Evolutionary conservation across 2,329 filamentous ascomycete genomes (phyloP), one percentile per base, ranked within the genome.

Genomic region (Fusarium beomiforme): DNA sequence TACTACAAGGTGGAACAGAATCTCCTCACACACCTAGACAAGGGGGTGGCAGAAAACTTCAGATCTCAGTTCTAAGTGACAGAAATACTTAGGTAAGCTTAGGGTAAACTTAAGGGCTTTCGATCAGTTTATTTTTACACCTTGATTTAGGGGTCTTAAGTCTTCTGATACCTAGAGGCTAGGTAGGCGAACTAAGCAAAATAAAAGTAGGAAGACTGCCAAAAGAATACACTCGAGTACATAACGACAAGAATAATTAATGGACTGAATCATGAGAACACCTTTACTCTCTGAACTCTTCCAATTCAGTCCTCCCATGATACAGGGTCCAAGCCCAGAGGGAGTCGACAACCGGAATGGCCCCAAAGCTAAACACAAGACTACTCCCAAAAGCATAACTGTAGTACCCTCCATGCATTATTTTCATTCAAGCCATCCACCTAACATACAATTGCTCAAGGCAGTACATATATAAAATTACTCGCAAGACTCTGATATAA

Each of bases 381-480:
- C 88, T 90, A 0, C 91, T 91, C 0, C 90, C 90, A 80, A 93
- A 93, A 0, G 93, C 87, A 29, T 91, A 77, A 1, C 86, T 84
- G 72, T 92, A 88, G 75, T 90, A 93, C 1, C 84, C 84, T 89
- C 91, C 90, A 93, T 1, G 91, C 90, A 73, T 89, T 86, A 0
- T 79, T 79, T 6, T 82, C 76, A 10, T 85, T 83, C 47, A 91
- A 79, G 4, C 79, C 59, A n/a, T 79, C 80, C 8, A 80, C 82
- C 54, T 85, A 87, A 64, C 87, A 89, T 0, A 86, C 89, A 42
- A 93, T 87, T 0, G 91, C 90, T 90, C 91, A 93, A 0, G 91
- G 91, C 5, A 94, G 79, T 0, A 93, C 90, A 75, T 90, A 93
- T 0, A 91, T 77, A 0, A 93, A 50, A 72, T 93, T 93, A 10